Conservation (phyloP, 2,329 filamentous ascomycete genomes). For the Coniochaeta sp. region DNA sequence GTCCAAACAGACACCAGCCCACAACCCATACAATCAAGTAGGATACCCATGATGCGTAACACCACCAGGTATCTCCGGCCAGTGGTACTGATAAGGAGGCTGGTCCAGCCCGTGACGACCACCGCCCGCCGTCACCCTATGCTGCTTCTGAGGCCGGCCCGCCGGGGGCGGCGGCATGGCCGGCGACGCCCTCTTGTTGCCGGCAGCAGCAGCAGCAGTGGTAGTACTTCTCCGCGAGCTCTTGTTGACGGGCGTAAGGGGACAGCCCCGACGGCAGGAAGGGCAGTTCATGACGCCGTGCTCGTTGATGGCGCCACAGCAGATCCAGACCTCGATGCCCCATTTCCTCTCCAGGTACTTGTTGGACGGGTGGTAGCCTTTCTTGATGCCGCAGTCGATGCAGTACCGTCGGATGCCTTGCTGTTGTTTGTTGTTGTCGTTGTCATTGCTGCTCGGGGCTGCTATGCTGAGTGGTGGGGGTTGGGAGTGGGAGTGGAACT, state of each 20-base stretch:
- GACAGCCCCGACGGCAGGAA: neutral
- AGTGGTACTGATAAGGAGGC: too few species aligned
- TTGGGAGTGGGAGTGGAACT: too few species aligned
- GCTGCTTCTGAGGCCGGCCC: neutral
- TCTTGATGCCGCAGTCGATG: slow-evolving; percentile 1
- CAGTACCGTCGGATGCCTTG: neutral
- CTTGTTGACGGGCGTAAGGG: neutral
- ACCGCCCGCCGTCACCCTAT: neutral
- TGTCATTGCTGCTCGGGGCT: neutral
- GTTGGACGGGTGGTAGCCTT: neutral
- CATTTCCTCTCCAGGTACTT: neutral
- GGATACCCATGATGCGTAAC: too few species aligned
- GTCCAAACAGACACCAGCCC: too few species aligned
- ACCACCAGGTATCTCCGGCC: too few species aligned
- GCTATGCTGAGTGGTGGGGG: too few species aligned
- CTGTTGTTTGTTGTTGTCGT: neutral
- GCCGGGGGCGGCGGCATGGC: neutral
- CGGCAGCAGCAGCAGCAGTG: too few species aligned
- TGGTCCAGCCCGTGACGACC: neutral
- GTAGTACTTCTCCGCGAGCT: neutral
- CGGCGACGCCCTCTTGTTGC: neutral
- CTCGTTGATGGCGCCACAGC: neutral
- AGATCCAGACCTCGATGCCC: neutral
- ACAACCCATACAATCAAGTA: too few species aligned
- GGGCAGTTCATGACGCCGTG: slow-evolving; percentile 1